phyloP scores from a whole-genome alignment of 306 rosid species.

The Amphicarpaea edgeworthii region DNA sequence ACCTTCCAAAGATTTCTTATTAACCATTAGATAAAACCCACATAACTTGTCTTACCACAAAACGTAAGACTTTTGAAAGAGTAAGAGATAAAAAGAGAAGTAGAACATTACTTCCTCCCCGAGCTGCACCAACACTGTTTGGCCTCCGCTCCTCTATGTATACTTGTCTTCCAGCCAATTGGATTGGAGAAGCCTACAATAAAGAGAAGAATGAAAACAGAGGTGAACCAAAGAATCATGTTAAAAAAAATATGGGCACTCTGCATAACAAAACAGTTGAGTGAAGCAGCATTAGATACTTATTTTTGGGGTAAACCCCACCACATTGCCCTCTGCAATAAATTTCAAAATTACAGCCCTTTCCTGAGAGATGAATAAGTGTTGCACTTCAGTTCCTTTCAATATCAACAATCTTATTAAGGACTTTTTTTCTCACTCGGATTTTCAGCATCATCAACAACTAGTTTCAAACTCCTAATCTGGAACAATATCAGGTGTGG shows the following conservation, averaged over 20 bases:
- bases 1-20: slow-evolving; percentile 21
- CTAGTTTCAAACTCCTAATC: not conserved
- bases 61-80: slow-evolving; percentile 9
- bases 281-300: not conserved
- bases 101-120: slow-evolving; percentile 87
- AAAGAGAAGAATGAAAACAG: slow-evolving; percentile 34
- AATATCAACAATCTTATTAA: not conserved
- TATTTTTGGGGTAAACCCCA: not conserved
- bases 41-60: not conserved
- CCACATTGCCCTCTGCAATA: not conserved
- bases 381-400: not conserved
- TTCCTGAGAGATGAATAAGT: not conserved
- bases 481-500: not conserved
- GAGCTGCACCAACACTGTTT: slow-evolving; percentile 64
- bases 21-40: slow-evolving; percentile 7
- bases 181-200: slow-evolving; percentile 89
- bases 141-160: slow-evolving; percentile 95
- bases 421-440: not conserved
- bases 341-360: not conserved
- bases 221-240: not conserved
- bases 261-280: slow-evolving; percentile 11
- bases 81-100: slow-evolving; percentile 15
- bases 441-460: not conserved
- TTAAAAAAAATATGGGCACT: not conserved
- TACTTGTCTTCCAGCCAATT: slow-evolving; percentile 86